Evolutionary conservation across 1,284 basidiomycete genomes (phyloP).

Genomic region (Trametes sp.): DNA sequence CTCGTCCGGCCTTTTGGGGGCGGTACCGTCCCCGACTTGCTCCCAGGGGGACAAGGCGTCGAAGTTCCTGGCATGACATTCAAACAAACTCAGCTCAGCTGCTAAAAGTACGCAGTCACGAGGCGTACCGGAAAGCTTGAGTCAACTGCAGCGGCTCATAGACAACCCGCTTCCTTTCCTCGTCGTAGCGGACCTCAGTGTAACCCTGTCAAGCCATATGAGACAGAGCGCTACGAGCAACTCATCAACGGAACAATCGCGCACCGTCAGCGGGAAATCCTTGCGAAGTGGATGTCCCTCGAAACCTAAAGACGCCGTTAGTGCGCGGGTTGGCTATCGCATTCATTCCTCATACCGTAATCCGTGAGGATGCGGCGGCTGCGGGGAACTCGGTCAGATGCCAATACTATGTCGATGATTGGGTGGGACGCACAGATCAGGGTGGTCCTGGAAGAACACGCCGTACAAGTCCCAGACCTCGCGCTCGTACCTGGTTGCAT

Average conservation of each 20-base stretch:
- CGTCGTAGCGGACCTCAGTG: conserved; percentile 97
- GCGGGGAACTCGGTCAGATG: conserved; percentile 27
- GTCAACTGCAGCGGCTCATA: conserved; percentile 98
- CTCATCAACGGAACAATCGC: conserved; percentile 36
- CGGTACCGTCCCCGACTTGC: conserved; percentile 89
- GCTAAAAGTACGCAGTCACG: conserved; percentile 4
- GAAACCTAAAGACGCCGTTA: conserved; percentile 66
- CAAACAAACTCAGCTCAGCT: conserved; percentile 15
- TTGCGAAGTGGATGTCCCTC: conserved; percentile 98
- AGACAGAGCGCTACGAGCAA: neutral
- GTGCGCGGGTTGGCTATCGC: conserved; percentile 3
- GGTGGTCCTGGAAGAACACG: conserved; percentile 96
- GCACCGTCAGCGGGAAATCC: conserved; percentile 95
- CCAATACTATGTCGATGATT: conserved; percentile 16
- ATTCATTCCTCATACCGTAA: conserved; percentile 68
- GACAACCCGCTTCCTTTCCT: conserved; percentile 98
- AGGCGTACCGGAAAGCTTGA: conserved; percentile 90
- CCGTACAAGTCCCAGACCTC: conserved; percentile 99
- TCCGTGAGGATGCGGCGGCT: conserved; percentile 97
- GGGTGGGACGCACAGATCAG: conserved; percentile 81
- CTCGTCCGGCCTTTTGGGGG: conserved; percentile 72
- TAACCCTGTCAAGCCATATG: conserved; percentile 71
- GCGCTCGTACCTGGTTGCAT: conserved; percentile 81
- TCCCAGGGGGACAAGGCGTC: conserved; percentile 97
- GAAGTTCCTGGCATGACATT: conserved; percentile 79